Evolutionary conservation across 352 stramenopile species (phyloP).

Genomic region (Globisporangium irregulare): DNA sequence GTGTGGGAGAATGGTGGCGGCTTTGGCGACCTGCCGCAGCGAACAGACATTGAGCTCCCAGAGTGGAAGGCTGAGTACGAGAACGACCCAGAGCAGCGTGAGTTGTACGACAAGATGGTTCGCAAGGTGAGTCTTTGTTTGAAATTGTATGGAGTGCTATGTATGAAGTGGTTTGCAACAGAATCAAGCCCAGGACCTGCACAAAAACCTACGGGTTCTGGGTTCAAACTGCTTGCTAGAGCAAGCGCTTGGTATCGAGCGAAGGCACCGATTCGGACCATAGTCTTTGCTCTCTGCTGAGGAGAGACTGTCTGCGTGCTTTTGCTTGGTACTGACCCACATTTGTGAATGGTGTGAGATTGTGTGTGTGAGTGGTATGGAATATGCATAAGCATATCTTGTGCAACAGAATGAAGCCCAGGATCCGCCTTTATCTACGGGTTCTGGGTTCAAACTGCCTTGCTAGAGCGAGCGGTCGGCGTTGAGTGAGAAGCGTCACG

Average conservation of each 20-base stretch:
- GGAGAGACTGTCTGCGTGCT: not conserved
- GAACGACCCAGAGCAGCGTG: not conserved
- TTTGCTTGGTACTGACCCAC: not conserved
- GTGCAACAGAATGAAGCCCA: not conserved
- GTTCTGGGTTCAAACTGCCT: not conserved
- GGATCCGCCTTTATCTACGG: not conserved
- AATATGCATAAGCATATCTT: not conserved
- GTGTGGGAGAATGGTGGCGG: not conserved
- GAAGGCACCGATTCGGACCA: not conserved
- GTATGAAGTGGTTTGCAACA: not conserved
- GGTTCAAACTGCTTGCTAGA: conserved; percentile 2
- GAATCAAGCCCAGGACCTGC: not conserved
- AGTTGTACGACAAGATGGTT: not conserved
- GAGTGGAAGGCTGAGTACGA: not conserved
- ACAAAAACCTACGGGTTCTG: not conserved
- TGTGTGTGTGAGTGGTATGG: not conserved
- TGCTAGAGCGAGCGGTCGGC: not conserved
- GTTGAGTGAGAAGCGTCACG: not conserved
- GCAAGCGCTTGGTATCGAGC: not conserved
- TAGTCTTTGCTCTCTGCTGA: not conserved
- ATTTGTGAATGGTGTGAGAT: not conserved
- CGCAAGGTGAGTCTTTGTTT: not conserved
- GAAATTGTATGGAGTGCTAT: not conserved
- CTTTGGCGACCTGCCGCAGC: not conserved
- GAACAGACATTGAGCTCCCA: not conserved